A percentile compares a stretch with the other conserved stretches of the same genome.
Evolutionary conservation across 169 alveolate genomes (phyloP).

Genomic region (Cryptosporidium bovis): DNA sequence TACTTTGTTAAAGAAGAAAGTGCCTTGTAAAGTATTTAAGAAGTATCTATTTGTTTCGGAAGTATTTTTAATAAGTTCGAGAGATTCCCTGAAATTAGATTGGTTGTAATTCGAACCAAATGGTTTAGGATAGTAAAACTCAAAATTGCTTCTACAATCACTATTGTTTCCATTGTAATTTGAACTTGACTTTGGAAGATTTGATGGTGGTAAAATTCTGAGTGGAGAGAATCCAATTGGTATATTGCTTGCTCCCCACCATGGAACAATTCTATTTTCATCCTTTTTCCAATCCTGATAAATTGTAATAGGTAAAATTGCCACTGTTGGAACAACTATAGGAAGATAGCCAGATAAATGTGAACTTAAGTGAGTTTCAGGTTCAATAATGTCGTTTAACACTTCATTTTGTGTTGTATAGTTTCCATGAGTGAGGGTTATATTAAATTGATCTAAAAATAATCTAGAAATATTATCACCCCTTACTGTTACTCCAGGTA

Average conservation of each 20-base stretch:
- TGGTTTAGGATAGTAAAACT: slow-evolving; percentile 37
- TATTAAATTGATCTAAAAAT: slow-evolving; percentile 41
- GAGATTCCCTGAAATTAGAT: slow-evolving; percentile 2
- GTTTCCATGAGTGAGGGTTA: slow-evolving; percentile 61
- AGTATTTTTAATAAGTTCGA: slow-evolving; percentile 8
- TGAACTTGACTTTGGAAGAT: slow-evolving; percentile 20
- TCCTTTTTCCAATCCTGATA: slow-evolving; percentile 61
- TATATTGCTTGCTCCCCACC: slow-evolving; percentile 67
- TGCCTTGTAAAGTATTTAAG: slow-evolving; percentile 55
- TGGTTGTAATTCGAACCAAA: background rate
- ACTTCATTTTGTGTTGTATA: background rate
- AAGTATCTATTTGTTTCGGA: slow-evolving; percentile 10
- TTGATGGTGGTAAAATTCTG: slow-evolving; percentile 52
- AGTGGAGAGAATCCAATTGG: slow-evolving; percentile 71
- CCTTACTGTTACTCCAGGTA: slow-evolving; percentile 19
- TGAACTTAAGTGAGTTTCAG: background rate
- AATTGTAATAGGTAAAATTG: slow-evolving; percentile 30
- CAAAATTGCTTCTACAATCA: slow-evolving; percentile 47
- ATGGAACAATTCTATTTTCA: slow-evolving; percentile 55
- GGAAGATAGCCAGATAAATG: slow-evolving; percentile 58
- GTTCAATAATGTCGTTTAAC: background rate
- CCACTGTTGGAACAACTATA: slow-evolving; percentile 31
- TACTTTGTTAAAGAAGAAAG: slow-evolving; percentile 52
- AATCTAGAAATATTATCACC: slow-evolving; percentile 20
- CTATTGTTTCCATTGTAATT: slow-evolving; percentile 1